phyloP scores from a whole-genome alignment of 73 alveolate species.

The Tetrahymena borealis region DNA sequence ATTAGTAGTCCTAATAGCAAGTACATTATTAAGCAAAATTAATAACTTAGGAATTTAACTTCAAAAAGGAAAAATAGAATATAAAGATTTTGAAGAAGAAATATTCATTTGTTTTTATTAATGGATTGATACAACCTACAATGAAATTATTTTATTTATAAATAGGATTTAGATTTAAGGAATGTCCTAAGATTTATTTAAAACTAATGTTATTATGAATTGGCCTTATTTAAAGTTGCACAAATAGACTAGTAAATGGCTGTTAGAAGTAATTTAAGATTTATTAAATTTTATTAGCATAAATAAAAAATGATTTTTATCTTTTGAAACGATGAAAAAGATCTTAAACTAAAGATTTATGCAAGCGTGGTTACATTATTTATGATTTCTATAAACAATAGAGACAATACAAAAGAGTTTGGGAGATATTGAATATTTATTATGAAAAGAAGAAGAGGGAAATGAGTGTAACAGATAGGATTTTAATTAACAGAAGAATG shows the following conservation, averaged over 20 bases:
- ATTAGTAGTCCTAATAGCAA: background rate
- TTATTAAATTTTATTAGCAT: no score
- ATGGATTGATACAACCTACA: background rate
- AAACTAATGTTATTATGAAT: background rate
- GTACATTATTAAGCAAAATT: no score
- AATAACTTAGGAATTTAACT: background rate
- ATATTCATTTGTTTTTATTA: background rate
- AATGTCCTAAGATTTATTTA: background rate
- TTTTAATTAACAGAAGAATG: background rate
- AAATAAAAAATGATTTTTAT: no score
- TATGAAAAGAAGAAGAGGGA: background rate
- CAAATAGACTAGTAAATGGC: background rate
- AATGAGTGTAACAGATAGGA: background rate
- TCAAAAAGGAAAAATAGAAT: background rate
- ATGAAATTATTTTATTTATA: background rate
- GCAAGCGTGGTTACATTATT: no score
- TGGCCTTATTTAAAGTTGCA: background rate
- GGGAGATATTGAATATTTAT: background rate
- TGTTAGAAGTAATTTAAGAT: background rate
- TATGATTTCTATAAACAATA: background rate
- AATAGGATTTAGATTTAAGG: background rate
- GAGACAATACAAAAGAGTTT: background rate
- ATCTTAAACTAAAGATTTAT: no score
- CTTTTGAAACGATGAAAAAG: no score
- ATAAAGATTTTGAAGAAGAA: background rate